Percentiles rank a stretch among this genome's conserved stretches.
These are phyloP conservation scores for Marasmius oreades DNA, from an alignment of 1,284 basidiomycete genomes.

Conservation along the genomic window DNA sequence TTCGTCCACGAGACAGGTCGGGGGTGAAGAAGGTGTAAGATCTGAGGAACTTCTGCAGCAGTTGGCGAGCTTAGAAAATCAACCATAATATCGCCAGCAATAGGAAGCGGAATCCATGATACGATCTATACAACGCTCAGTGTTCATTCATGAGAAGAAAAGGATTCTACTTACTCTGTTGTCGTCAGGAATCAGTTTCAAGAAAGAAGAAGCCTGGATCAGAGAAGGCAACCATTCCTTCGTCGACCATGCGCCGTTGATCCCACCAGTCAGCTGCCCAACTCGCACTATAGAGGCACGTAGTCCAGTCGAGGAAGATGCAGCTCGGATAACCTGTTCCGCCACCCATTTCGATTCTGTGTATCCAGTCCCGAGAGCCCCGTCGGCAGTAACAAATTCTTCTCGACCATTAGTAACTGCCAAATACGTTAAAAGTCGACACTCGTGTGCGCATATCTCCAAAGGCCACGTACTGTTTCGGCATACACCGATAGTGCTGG, in stretches of 20 bases:
- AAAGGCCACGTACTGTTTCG: constrained; percentile 14
- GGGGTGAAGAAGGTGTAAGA: not conserved
- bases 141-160: not conserved
- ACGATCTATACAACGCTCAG: not conserved
- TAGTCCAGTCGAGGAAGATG: constrained; percentile 21
- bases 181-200: constrained; percentile 28
- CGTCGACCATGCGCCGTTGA: constrained; percentile 38
- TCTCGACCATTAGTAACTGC: not conserved
- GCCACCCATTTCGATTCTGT: constrained; percentile 43
- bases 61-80: not conserved
- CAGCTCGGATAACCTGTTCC: constrained; percentile 31
- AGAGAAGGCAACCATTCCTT: constrained; percentile 44
- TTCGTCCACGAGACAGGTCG: not conserved
- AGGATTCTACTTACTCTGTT: constrained; percentile 22
- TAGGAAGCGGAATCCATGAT: not conserved
- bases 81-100: not conserved
- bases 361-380: constrained; percentile 33
- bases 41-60: not conserved
- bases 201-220: constrained; percentile 27
- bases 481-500: constrained; percentile 25
- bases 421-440: too few relatives aligned
- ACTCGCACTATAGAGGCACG: constrained; percentile 30
- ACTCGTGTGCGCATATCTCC: too few relatives aligned
- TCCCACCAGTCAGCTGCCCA: constrained; percentile 34
- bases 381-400: constrained; percentile 12